phyloP scores from a whole-genome alignment of 2,329 filamentous ascomycete genomes.

The Hysterium pulicare region DNA sequence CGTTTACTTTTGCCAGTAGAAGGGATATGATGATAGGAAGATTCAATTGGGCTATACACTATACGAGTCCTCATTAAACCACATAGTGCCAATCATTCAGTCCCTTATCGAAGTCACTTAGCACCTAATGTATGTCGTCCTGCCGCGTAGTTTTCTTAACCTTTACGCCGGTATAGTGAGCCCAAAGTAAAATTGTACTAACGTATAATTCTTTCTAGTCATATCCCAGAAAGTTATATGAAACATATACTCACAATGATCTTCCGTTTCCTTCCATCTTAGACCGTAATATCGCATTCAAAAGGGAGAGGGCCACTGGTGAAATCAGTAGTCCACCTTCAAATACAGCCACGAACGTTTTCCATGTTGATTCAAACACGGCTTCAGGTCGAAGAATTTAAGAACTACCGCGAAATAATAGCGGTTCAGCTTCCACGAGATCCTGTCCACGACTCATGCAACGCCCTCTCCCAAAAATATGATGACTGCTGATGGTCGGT shows the following conservation, averaged over 20 bases:
- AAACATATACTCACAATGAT: not conserved
- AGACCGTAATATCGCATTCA: not conserved
- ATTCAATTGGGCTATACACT: too few relatives aligned
- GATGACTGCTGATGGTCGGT: constrained; percentile 59
- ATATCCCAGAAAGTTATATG: not conserved
- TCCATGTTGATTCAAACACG: too few relatives aligned
- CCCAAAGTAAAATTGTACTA: not conserved
- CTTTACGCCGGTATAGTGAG: not conserved
- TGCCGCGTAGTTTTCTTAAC: not conserved
- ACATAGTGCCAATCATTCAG: too few relatives aligned
- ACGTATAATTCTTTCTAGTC: not conserved
- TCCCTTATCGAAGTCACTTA: too few relatives aligned
- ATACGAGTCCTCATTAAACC: too few relatives aligned
- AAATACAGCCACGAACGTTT: too few relatives aligned
- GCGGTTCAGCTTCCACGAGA: constrained; percentile 8
- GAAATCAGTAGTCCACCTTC: not conserved
- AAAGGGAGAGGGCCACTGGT: not conserved
- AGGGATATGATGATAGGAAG: too few relatives aligned
- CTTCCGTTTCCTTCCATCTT: not conserved
- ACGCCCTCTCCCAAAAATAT: constrained; percentile 58
- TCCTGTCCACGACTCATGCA: constrained; percentile 55
- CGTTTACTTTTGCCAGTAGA: too few relatives aligned
- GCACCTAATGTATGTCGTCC: not conserved
- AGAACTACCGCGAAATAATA: not conserved
- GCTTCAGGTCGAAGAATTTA: not conserved